Percentiles rank a stretch among this genome's conserved stretches.
These are phyloP conservation scores for Solanum okadae DNA, from an alignment of 257 asterid species.

Conservation along the genomic window DNA sequence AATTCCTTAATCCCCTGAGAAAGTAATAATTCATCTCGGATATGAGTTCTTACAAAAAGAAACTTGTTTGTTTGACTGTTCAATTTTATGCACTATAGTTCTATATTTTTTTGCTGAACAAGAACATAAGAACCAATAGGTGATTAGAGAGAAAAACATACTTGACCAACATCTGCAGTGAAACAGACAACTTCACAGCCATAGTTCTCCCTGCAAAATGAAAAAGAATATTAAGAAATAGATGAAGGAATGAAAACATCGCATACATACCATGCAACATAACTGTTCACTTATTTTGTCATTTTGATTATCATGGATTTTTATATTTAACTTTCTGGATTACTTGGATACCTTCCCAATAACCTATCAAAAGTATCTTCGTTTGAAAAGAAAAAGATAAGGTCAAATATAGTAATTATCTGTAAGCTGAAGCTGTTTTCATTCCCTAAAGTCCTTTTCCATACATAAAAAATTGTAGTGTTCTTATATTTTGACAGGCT, in stretches of 20 bases:
- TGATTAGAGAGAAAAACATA: conserved; percentile 26
- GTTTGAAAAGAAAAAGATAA: background rate
- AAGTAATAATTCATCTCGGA: background rate
- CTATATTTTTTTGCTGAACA: background rate
- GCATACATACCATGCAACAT: background rate
- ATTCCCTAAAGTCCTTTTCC: background rate
- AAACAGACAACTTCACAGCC: conserved; percentile 95
- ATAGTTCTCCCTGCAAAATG: conserved; percentile 67
- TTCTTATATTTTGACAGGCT: background rate
- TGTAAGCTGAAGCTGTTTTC: background rate
- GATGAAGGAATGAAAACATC: background rate
- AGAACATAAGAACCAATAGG: background rate
- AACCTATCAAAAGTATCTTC: background rate
- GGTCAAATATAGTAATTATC: background rate
- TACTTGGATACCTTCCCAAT: background rate
- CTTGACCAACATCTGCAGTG: conserved; percentile 97
- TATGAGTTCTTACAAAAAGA: background rate
- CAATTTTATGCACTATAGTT: background rate
- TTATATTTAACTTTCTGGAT: background rate
- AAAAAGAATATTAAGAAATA: background rate
- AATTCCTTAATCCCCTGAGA: conserved; percentile 76
- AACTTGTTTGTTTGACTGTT: background rate
- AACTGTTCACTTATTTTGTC: background rate
- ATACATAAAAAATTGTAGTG: background rate
- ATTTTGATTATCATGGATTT: background rate